Conservation (phyloP, 108 stramenopile genomes). For the Pelagomonas calceolata region DNA sequence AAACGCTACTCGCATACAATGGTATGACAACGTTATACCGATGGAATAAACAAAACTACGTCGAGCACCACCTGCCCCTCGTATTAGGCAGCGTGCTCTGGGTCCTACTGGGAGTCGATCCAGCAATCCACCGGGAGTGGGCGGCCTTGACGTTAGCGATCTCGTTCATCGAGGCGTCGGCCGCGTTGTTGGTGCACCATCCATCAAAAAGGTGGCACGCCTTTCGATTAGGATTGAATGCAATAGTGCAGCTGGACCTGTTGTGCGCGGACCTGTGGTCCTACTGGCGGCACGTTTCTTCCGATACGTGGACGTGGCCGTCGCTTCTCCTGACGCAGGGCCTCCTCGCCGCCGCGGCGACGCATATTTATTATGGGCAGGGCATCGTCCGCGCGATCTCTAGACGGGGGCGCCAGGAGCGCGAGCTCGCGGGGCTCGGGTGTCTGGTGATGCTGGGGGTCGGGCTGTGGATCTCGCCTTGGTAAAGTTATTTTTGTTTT, state of each 20-base stretch:
- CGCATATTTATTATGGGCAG: background rate
- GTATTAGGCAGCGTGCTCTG: background rate
- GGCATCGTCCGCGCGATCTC: background rate
- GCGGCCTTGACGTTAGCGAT: background rate
- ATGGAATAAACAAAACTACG: background rate
- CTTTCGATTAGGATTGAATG: background rate
- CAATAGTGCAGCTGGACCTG: background rate
- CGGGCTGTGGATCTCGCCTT: too few relatives aligned
- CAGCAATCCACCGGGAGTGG: background rate
- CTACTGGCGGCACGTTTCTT: background rate
- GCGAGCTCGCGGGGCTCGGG: background rate
- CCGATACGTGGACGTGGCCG: too few relatives aligned
- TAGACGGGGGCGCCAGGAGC: background rate
- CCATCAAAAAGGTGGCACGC: background rate
- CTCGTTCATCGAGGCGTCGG: background rate
- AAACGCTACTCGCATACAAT: background rate
- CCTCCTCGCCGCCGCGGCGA: background rate
- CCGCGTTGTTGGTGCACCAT: background rate
- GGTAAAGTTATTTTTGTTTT: too few relatives aligned
- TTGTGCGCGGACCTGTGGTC: background rate
- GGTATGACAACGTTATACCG: background rate
- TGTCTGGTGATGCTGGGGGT: background rate
- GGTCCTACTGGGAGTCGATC: background rate
- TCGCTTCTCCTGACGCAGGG: background rate
- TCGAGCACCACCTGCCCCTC: constrained; percentile 1